Evolutionary conservation across 306 rosid genomes (phyloP).

Genomic region (Castanospermum australe): DNA sequence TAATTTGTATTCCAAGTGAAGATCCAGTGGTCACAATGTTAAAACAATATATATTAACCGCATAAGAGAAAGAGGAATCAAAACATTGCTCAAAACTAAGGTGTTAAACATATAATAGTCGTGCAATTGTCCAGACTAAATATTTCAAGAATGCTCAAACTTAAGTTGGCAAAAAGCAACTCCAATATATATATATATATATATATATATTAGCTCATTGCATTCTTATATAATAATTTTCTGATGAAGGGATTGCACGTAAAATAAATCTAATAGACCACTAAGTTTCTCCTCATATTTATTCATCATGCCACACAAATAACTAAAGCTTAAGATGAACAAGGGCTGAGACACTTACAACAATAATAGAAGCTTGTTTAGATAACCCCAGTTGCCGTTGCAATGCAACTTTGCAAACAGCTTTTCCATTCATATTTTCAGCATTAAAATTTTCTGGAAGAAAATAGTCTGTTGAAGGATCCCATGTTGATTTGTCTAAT

Average conservation of each 20-base stretch:
- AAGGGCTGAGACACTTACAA: slow-evolving; percentile 47
- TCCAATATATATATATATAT: neutral
- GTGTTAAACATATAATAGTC: neutral
- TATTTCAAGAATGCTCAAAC: neutral
- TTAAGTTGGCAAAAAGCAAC: neutral
- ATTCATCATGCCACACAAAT: neutral
- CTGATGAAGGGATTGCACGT: neutral
- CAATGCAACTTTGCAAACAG: slow-evolving; percentile 65
- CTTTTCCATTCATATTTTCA: slow-evolving; percentile 71
- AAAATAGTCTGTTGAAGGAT: slow-evolving; percentile 71
- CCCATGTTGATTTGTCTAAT: slow-evolving; percentile 70
- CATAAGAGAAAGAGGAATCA: neutral
- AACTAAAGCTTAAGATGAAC: slow-evolving; percentile 1
- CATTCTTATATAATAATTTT: neutral
- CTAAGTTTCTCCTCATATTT: neutral
- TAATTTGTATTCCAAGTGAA: neutral
- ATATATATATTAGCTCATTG: neutral
- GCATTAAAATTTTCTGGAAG: slow-evolving; percentile 67
- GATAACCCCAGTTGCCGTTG: slow-evolving; percentile 59
- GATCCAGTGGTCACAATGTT: neutral
- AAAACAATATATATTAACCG: slow-evolving; percentile 1
- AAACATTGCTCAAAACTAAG: neutral
- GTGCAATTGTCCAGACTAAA: neutral
- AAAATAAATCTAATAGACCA: neutral
- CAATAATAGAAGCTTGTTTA: slow-evolving; percentile 48